Percentiles rank a stretch among this genome's conserved stretches.
phyloP scores from a whole-genome alignment of 768 basidiomycete species.

The Boletus rufocinnamomeus region DNA sequence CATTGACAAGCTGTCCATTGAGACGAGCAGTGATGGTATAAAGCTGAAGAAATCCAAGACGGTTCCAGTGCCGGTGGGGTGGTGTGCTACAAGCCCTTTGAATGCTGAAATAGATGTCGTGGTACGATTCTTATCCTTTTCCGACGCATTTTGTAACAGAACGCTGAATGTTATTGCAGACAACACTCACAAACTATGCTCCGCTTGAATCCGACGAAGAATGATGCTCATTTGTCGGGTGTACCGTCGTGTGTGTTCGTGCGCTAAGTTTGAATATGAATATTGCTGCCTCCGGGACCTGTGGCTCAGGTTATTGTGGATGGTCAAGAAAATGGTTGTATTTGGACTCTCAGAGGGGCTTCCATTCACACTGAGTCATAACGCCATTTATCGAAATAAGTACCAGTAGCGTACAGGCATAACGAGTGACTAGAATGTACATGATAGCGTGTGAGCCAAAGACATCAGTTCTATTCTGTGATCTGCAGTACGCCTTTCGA shows the following conservation, averaged over 20 bases:
- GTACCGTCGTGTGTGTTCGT: background rate
- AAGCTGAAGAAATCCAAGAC: background rate
- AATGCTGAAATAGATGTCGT: background rate
- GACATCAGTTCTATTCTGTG: background rate
- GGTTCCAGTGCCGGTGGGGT: background rate
- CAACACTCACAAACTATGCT: conserved; percentile 3
- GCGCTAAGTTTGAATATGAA: background rate
- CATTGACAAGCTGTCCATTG: background rate
- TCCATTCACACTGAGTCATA: too few species aligned
- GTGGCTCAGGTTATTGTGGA: background rate
- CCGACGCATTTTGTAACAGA: background rate
- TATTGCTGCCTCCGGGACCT: too few species aligned
- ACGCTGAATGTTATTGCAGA: background rate
- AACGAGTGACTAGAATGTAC: too few species aligned
- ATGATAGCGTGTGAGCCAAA: background rate
- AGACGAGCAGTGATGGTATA: background rate
- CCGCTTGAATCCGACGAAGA: background rate
- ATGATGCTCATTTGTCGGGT: background rate
- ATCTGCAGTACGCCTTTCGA: too few species aligned
- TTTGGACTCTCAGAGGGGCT: too few species aligned
- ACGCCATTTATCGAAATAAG: too few species aligned
- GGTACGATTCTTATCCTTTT: background rate
- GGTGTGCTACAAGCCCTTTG: conserved; percentile 2
- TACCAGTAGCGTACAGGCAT: too few species aligned
- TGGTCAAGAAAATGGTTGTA: too few species aligned